These are phyloP conservation scores for Lentinula edodes DNA, from an alignment of 768 basidiomycete genomes.

Conservation along the genomic window DNA sequence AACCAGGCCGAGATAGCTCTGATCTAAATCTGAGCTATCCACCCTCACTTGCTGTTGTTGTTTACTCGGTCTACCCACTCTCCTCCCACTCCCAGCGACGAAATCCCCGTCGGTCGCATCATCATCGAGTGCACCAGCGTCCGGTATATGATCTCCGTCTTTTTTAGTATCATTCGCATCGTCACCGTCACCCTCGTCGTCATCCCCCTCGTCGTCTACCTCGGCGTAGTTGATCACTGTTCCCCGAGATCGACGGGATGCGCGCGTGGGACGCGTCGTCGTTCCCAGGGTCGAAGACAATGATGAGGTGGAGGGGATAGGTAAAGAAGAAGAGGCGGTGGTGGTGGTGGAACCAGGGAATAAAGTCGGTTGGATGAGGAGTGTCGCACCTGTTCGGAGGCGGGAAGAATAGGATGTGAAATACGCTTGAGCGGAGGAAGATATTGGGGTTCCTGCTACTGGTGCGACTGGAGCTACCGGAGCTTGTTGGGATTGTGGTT, in stretches of 20 bases:
- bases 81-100: slow-evolving; percentile 34
- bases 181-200: slow-evolving; percentile 76
- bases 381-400: slow-evolving; percentile 81
- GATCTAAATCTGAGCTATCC: slow-evolving; percentile 80
- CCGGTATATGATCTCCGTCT: slow-evolving; percentile 76
- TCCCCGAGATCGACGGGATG: slow-evolving; percentile 52
- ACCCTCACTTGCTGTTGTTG: slow-evolving; percentile 29
- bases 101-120: background rate
- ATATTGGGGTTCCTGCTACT: slow-evolving; percentile 29
- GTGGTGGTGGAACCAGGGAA: slow-evolving; percentile 13
- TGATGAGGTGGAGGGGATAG: slow-evolving; percentile 32
- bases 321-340: background rate
- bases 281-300: slow-evolving; percentile 11
- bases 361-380: slow-evolving; percentile 85
- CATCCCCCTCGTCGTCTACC: too few species aligned
- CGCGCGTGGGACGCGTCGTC: slow-evolving; percentile 20
- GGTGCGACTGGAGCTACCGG: background rate
- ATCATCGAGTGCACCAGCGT: slow-evolving; percentile 24
- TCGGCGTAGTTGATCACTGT: slow-evolving; percentile 67
- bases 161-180: slow-evolving; percentile 81
- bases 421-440: slow-evolving; percentile 62
- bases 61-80: slow-evolving; percentile 39
- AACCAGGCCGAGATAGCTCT: slow-evolving; percentile 85
- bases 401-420: slow-evolving; percentile 84
- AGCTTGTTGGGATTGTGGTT: background rate